These are phyloP conservation scores for Cutaneotrichosporon curvatum DNA, from an alignment of 1,284 basidiomycete genomes.

Conservation along the genomic window DNA sequence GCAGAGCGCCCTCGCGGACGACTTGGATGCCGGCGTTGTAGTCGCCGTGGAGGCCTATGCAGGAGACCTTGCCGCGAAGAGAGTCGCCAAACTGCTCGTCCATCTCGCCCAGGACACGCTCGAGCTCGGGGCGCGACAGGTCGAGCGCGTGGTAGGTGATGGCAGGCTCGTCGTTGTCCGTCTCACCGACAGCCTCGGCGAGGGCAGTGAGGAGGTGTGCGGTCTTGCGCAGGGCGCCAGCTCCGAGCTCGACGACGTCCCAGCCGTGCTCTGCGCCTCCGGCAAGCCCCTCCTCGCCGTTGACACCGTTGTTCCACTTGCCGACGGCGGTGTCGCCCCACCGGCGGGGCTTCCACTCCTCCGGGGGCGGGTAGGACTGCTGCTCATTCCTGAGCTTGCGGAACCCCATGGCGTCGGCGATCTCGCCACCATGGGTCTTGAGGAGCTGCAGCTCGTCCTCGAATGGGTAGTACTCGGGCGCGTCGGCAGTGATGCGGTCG, in stretches of 20 bases:
- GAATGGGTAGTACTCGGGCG: conserved; percentile 84
- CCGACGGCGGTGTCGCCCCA: conserved; percentile 60
- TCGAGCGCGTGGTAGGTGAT: conserved; percentile 91
- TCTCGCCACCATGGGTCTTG: conserved; percentile 48
- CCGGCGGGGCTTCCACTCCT: conserved; percentile 39
- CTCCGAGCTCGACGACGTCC: conserved; percentile 74
- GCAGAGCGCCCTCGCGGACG: conserved; percentile 48
- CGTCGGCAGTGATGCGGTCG: conserved; percentile 66
- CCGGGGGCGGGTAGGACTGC: not conserved
- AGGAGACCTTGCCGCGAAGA: conserved; percentile 62
- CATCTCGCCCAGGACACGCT: conserved; percentile 69
- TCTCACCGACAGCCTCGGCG: conserved; percentile 45
- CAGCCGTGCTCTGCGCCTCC: conserved; percentile 42
- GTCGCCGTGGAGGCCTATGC: conserved; percentile 79
- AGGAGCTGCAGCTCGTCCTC: conserved; percentile 51
- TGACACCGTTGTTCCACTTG: conserved; percentile 60
- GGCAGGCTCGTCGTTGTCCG: conserved; percentile 35
- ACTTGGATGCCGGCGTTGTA: conserved; percentile 68
- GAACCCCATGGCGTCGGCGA: conserved; percentile 51
- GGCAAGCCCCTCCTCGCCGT: conserved; percentile 49
- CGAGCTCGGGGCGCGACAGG: conserved; percentile 76
- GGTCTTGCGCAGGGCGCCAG: conserved; percentile 84
- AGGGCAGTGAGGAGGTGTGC: conserved; percentile 75
- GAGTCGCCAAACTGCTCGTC: conserved; percentile 58
- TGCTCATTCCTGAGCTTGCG: not conserved